Evolutionary conservation across 257 asterid species (phyloP), one percentile per base, ranked within the genome.

Genomic region (Leptodermis oblonga): DNA sequence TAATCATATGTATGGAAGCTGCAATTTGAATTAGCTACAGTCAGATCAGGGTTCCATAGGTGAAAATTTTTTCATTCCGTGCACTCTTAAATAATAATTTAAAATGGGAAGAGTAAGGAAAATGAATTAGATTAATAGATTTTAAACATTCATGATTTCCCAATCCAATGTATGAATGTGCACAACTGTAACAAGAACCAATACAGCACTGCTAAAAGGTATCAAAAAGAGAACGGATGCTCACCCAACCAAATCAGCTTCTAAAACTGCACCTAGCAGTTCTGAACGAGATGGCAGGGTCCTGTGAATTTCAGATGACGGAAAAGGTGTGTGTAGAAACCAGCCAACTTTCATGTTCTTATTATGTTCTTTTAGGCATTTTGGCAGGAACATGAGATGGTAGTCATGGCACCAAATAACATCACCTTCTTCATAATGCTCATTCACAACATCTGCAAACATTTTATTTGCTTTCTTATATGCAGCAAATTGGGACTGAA

Each of bases 381-480:
- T 79, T 6, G 98, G 98, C 37, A 92, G 95, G 82, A 89, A 92
- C 98, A 92, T 92, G 49, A 92, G 87, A 86, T 92, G 98, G 82
- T 92, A 92, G 73, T 92, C 98, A 71, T 92, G 98, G 77, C 96
- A 89, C 98, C 98, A 92, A 67, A 92, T 91, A 66, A 92, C 96
- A 69, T 92, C 98, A 43, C 96, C 98, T 66, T 92, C 98, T 77
- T 82, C 81, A 66, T 89, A 92, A 76, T 89, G 89, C 78, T 78
- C 54, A 61, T 83, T 80, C 58, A 92, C 96, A 17, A 92, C 98
- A 74, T 92, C 96, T 63, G 98, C 98, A 82, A 92, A 92, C 98
- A 92, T 89, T 77, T 87, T 80, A 79, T 92, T 92, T 7, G 96
- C 98, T 79, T 85, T 89, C 74, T 89, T 78, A 77, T 89, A 92